Evolutionary conservation across 2,329 filamentous ascomycete genomes (phyloP), one percentile per base, ranked within the genome.

Genomic region (Curvularia spicifera): DNA sequence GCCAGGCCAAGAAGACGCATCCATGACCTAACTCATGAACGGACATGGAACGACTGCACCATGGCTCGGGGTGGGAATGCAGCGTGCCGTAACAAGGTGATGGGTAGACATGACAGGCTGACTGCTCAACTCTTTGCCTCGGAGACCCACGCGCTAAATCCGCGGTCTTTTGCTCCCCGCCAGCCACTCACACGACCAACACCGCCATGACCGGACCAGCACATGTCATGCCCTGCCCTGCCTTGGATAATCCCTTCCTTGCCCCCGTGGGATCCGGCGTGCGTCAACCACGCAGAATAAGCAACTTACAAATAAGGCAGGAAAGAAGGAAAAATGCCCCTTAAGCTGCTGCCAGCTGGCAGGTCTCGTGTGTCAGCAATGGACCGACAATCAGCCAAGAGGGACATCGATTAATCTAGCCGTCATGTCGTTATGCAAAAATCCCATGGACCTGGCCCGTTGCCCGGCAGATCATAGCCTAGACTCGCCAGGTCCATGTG

Each of bases 21-120:
- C 59, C 57, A 63, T 61, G 60, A 65, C 61, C 68, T 70, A 71
- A 64, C 67, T 65, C 59, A 65, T 60, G 61, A 60, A 53, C 68
- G 65, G 69, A 52, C 69, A 67, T 65, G 61, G 65, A 63, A 66
- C 64, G 49, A 43, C 51, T 52, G 37, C 53, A 66, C 61, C 57
- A 64, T 62, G 66, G 63, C 64, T 64, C 66, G 61, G 60, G 56
- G 40, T n/a, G 28, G 15, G 29, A 31, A 18, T 59, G 59, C 65
- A 59, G 60, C 57, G 62, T 59, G 51, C 62, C 59, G 64, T 59
- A 68, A 65, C 58, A 55, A 64, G 60, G 55, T 51, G 60, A 55
- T 60, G 59, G 61, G 57, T 59, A 62, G 58, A 54, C 43, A 57
- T 57, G 63, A 65, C 64, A 63, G 62, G 56, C 59, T 58, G 56